Evolutionary conservation across 2,329 filamentous ascomycete species (phyloP).

Genomic region (Fusarium albidum): DNA sequence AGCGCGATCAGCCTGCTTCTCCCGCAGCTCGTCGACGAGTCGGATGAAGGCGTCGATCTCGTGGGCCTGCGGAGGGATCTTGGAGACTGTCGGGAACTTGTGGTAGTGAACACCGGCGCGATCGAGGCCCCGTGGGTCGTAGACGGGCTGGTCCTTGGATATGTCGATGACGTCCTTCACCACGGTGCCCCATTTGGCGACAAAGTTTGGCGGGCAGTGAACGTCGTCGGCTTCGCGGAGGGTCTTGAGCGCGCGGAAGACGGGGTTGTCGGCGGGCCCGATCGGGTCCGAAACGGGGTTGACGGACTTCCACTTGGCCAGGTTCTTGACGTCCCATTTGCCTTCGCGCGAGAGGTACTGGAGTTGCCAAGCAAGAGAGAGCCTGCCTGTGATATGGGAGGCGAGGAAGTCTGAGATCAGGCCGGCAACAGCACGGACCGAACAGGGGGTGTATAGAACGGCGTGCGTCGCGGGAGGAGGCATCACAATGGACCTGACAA

Average conservation of each 20-base stretch:
- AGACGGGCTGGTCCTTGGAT: constrained; percentile 88
- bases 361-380: constrained; percentile 89
- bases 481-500: constrained; percentile 75
- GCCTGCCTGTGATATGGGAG: constrained; percentile 75
- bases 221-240: constrained; percentile 86
- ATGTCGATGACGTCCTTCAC: constrained; percentile 89
- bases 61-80: constrained; percentile 75
- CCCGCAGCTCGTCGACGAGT: constrained; percentile 67
- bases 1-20: constrained; percentile 54
- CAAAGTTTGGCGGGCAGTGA: constrained; percentile 80
- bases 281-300: constrained; percentile 81
- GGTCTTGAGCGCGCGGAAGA: constrained; percentile 93
- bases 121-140: constrained; percentile 78
- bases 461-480: constrained; percentile 83
- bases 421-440: constrained; percentile 79
- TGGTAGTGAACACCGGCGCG: constrained; percentile 74
- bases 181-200: constrained; percentile 68
- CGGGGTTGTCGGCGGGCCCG: constrained; percentile 56
- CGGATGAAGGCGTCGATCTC: constrained; percentile 64
- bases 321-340: constrained; percentile 98
- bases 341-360: constrained; percentile 87
- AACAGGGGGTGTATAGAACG: constrained; percentile 80
- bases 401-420: constrained; percentile 85
- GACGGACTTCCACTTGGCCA: constrained; percentile 88
- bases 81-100: constrained; percentile 92